Conservation (phyloP, 2,329 filamentous ascomycete genomes). For the Botrytis cinerea region DNA sequence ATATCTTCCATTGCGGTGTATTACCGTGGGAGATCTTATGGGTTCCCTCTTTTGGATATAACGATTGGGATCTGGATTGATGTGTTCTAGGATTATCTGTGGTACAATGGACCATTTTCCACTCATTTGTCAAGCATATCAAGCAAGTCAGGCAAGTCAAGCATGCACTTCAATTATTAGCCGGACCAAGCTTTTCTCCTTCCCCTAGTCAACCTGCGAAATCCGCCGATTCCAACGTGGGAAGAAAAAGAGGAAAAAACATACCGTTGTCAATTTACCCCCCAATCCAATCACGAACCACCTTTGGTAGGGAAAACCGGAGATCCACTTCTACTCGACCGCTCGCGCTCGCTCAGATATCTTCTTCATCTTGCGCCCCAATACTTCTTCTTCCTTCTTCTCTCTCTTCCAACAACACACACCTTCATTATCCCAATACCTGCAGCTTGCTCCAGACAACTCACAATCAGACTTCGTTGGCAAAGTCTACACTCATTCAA, state of each 20-base stretch:
- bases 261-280: background rate
- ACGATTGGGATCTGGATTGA: background rate
- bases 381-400: background rate
- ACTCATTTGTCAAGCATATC: background rate
- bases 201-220: slow-evolving; percentile 8
- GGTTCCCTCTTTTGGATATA: slow-evolving; percentile 4
- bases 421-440: slow-evolving; percentile 8
- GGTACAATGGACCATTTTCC: background rate
- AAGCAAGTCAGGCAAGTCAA: background rate
- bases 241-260: background rate
- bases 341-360: slow-evolving; percentile 2
- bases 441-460: slow-evolving; percentile 15
- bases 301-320: background rate
- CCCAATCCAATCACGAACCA: slow-evolving; percentile 2
- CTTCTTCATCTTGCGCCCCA: background rate
- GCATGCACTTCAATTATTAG: background rate
- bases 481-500: slow-evolving; percentile 21
- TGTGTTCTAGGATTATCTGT: background rate
- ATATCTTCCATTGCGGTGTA: background rate
- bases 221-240: background rate
- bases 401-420: slow-evolving; percentile 8
- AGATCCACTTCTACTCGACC: slow-evolving; percentile 2
- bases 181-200: background rate
- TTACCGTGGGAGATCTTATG: background rate
- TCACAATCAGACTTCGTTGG: slow-evolving; percentile 24